Base-by-base conservation (phyloP, 129 eudicot genomes). In the Arctium minus region DNA sequence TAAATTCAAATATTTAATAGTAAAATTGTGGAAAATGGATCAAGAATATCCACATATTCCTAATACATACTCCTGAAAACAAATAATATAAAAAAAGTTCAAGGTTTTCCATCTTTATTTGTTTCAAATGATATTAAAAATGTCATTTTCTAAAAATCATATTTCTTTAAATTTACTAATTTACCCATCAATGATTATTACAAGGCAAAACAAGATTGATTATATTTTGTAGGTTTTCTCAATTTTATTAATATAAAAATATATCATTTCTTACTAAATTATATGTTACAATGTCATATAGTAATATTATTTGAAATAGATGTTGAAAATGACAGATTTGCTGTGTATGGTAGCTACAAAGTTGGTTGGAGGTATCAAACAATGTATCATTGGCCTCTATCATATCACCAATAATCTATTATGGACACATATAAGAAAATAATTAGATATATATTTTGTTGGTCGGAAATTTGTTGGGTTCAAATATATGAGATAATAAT, bases 11-110 rank as follows among this genome's bases (percentile, higher is more conserved):
- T 30, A 39, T 74, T 62, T 30, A 17, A 64, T 60, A 4, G 0
- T 22, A 33, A 18, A 27, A 1, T 9, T 17, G 7, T 18, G 35
- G 46, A 0, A 79, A 46, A 30, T 10, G 2, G 50, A 48, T 31
- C 17, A 80, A 80, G 77, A 80, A 80, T 46, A 80, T 70, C 70
- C 42, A 29, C 8, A 44, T 80, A 46, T 70, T 44, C 75, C 65
- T 38, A 15, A 50, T 2, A 30, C 18, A 38, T 38, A 62, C 31
- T 5, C 64, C 64, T 13, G 4, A 12, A 4, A 13, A 13, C 64
- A 50, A 50, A 50, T 13, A 50, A 50, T 50, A 50, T 50, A 2
- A 13, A 50, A 48, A 22, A 50, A 50, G 5, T 50, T 12, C 64
- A 50, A 50, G 5, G 64, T 50, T 50, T 50, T 50, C 17, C 64